Base-by-base conservation (phyloP, 768 basidiomycete species). In the Leccinum pellstonianum region DNA sequence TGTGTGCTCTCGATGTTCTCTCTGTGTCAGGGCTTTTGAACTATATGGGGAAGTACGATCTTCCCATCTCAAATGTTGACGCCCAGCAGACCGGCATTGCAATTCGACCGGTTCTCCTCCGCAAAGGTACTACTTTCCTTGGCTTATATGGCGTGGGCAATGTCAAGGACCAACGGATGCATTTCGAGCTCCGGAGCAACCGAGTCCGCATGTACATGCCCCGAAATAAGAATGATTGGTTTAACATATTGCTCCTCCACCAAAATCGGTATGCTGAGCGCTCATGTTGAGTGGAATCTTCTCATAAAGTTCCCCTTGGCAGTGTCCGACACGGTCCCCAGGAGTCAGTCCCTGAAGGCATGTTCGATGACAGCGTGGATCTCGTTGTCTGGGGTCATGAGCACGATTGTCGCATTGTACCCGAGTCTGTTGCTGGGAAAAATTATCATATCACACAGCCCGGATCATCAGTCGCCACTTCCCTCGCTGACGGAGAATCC, bases 311-410 rank as follows among this genome's bases (percentile, higher is more conserved):
- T 43, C 25, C 2, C 10, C 37, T 17, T 50, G 65, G 3, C 62
- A 98, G 96, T 25, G 96, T 97, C 3, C 88, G 92, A 66, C 97
- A 95, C 70, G 95, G 93, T 2, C 93, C 94, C 17, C 93, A 98
- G 71, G 91, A 94, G 65, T 93, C 83, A 12, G 95, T 98, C 1
- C 95, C 96, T 8, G 97, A 98, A 68, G 90, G 91, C 61, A 90
- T 98, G 86, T 99, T 99, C 65, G 96, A 98, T 69, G 93, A 99
- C 69, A 90, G 87, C 66, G 81, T 98, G 37, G 86, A 98, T 66
- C 81, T 99, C 15, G 92, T 99, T 7, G 80, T 99, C 2, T 99
- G 97, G 97, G 97, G 97, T 7, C 97, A 99, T 72, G 97, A 99
- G 73, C 97, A 99, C 70, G 97, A 98, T 73, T 98, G 96, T 68